Conservation (phyloP, 2,329 filamentous ascomycete genomes). For the Plenodomus biglobosus region DNA sequence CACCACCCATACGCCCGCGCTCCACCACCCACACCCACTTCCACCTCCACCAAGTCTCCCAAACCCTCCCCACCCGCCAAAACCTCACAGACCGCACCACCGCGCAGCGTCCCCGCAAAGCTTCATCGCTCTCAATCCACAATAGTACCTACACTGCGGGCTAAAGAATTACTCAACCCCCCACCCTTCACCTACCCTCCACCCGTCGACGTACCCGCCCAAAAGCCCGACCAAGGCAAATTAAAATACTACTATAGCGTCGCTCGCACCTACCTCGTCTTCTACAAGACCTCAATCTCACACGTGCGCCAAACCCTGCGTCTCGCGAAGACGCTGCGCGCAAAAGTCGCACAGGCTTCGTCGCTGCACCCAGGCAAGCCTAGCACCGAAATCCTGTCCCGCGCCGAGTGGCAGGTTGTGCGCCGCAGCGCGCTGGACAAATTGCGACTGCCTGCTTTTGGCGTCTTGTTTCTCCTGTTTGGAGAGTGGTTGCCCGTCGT, state of each 20-base stretch:
- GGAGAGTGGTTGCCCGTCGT: constrained; percentile 86
- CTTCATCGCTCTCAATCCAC: constrained; percentile 1
- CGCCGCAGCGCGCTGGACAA: constrained; percentile 70
- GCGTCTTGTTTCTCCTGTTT: constrained; percentile 70
- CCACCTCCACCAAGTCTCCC: background rate
- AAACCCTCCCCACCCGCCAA: constrained; percentile 6
- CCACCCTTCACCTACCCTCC: constrained; percentile 73
- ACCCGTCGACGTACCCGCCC: constrained; percentile 63
- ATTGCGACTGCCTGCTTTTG: constrained; percentile 77
- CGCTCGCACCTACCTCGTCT: constrained; percentile 74
- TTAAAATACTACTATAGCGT: constrained; percentile 60
- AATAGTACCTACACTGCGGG: constrained; percentile 7
- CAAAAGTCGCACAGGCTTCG: constrained; percentile 24
- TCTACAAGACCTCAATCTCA: constrained; percentile 85
- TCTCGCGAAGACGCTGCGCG: constrained; percentile 48
- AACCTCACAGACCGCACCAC: constrained; percentile 6
- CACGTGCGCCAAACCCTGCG: constrained; percentile 70
- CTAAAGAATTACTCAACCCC: constrained; percentile 61
- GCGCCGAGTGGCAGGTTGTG: constrained; percentile 71
- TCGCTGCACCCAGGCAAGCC: constrained; percentile 2
- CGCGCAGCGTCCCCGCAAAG: constrained; percentile 5
- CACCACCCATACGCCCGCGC: background rate
- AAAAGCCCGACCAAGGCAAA: constrained; percentile 50
- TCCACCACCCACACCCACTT: no score
- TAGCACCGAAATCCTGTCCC: constrained; percentile 49